Evolutionary conservation across 768 basidiomycete genomes (phyloP), one percentile per base, ranked within the genome.

Genomic region (Kwoniella mangroviensis): DNA sequence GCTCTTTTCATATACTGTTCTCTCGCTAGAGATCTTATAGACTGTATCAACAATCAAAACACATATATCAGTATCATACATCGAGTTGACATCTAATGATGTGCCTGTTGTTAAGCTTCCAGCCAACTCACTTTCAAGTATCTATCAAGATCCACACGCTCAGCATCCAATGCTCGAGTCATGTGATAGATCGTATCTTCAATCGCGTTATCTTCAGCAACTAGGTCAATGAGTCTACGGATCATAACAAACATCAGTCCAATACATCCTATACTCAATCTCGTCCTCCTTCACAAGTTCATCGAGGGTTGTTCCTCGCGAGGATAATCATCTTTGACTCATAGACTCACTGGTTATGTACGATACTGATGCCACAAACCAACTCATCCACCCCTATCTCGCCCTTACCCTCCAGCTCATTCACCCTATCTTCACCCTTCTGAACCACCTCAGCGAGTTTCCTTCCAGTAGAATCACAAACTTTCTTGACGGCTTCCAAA

Each of bases 181-280:
- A 99, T 88, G 82, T 98, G 94, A 84, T 98, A 99, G 69, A 97
- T 91, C 56, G 96, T 96, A 82, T 98, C 97, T 84, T 98, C 96
- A 80, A 98, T 94, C 1, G 96, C 94, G 78, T 94, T 94, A 83
- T 98, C 97, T 83, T 99, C 97, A n/a, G 97, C 95, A n/a, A 98
- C 91, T 34, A 98, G 87, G 80, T 98, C 92, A 75, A 98, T 90
- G 24, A 99, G 86, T 84, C 96, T 98, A 80, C 1, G 41, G 6
- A 45, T 55, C 59, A 67, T 40, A 4, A 12, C 40, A 17, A 7
- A 34, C 34, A 34, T 34, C 34, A 34, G 34, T 34, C 3, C 6
- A 34, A 34, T 34, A 34, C 34, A 34, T 7, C 34, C 0, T 7
- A 34, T 5, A 34, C 34, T 34, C 34, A 5, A 7, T 7, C 34